These are phyloP conservation scores for Medakamo hakoo DNA, from an alignment of 139 green algal species.

Conservation along the genomic window DNA sequence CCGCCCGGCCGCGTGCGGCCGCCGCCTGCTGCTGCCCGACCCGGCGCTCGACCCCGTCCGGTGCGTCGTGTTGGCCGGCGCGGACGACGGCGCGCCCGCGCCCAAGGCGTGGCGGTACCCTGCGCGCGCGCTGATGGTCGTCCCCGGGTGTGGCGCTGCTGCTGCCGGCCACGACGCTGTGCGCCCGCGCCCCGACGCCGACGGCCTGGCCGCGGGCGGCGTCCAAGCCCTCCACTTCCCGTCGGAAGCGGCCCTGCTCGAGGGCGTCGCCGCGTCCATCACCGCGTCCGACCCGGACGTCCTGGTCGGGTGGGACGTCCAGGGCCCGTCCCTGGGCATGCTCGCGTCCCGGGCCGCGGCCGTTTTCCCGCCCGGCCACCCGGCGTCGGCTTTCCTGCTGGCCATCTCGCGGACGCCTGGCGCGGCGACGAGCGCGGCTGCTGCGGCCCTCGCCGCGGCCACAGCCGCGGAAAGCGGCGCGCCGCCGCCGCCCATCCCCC, in stretches of 20 bases:
- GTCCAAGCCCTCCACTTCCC: constrained; percentile 26
- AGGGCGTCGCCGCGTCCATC: constrained; percentile 38
- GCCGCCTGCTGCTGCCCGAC: constrained; percentile 56
- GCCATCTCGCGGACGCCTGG: constrained; percentile 3
- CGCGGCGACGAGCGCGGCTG: constrained; percentile 2
- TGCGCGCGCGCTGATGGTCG: constrained; percentile 8
- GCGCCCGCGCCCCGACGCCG: too few species aligned
- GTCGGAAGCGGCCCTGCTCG: constrained; percentile 49
- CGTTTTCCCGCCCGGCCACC: too few species aligned
- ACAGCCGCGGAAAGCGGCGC: neutral
- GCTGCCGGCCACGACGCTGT: neutral
- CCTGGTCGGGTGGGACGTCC: constrained; percentile 78
- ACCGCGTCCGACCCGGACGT: constrained; percentile 77
- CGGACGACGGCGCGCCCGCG: constrained; percentile 31
- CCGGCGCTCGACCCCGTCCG: constrained; percentile 58
- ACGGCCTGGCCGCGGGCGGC: too few species aligned
- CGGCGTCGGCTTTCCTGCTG: too few species aligned
- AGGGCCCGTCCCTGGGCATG: constrained; percentile 69
- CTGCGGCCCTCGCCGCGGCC: neutral
- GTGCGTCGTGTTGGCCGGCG: constrained; percentile 33
- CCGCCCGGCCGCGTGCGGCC: constrained; percentile 5
- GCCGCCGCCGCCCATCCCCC: neutral
- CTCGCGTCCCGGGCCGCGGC: constrained; percentile 48
- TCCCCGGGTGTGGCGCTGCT: neutral
- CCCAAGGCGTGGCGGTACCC: constrained; percentile 11